phyloP scores from a whole-genome alignment of 2,329 filamentous ascomycete species.

The Achaetomium macrosporum region DNA sequence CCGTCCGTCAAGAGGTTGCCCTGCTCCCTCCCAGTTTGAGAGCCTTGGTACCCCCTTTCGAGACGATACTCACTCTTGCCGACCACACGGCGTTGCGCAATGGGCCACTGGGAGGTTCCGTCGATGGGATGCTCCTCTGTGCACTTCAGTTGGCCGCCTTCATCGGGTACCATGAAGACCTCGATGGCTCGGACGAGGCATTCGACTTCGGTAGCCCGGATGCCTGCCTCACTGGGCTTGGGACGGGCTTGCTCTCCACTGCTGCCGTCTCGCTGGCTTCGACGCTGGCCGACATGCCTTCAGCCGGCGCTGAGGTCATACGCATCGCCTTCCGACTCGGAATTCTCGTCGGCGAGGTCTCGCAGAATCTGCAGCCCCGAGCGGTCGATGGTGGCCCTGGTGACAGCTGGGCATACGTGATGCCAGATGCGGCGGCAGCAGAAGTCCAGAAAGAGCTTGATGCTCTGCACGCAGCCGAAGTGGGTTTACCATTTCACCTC shows the following conservation, averaged over 20 bases:
- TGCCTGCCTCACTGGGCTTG: background rate
- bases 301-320: constrained; percentile 37
- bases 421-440: background rate
- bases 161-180: constrained; percentile 39
- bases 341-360: constrained; percentile 37
- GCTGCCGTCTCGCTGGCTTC: constrained; percentile 27
- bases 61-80: constrained; percentile 32
- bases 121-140: constrained; percentile 40
- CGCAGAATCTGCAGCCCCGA: constrained; percentile 36
- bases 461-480: background rate
- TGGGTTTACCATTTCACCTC: background rate
- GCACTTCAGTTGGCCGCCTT: constrained; percentile 36
- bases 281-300: constrained; percentile 34
- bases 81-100: constrained; percentile 33
- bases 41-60: constrained; percentile 32
- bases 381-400: constrained; percentile 11
- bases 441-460: background rate
- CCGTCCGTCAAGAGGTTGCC: constrained; percentile 36
- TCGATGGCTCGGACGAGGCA: too few relatives aligned
- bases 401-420: constrained; percentile 27
- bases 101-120: constrained; percentile 36
- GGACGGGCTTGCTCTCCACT: background rate
- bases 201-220: background rate
- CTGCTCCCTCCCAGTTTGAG: constrained; percentile 27
- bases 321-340: constrained; percentile 43